Evolutionary conservation across 2,329 filamentous ascomycete species (phyloP).

Genomic region (Fusarium sacchari): DNA sequence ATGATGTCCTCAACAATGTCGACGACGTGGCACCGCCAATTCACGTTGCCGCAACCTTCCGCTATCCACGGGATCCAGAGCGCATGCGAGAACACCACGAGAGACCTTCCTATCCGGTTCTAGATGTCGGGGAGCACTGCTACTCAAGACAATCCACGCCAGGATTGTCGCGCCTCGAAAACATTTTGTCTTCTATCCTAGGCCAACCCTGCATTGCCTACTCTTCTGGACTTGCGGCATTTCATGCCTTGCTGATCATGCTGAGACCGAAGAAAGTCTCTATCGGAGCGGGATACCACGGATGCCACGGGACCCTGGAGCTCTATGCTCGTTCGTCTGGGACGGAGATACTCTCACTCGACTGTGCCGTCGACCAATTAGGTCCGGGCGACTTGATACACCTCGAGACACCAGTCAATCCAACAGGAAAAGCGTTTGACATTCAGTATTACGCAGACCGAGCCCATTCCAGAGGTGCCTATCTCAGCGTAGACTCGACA

Average conservation of each 20-base stretch:
- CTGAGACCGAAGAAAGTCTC: conserved; percentile 84
- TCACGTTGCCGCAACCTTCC: background rate
- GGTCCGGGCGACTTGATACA: conserved; percentile 85
- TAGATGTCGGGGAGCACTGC: conserved; percentile 60
- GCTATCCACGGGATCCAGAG: background rate
- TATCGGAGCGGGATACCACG: conserved; percentile 89
- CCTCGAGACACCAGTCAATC: conserved; percentile 93
- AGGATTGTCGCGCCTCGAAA: conserved; percentile 84
- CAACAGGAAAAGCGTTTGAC: conserved; percentile 81
- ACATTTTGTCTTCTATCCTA: conserved; percentile 80
- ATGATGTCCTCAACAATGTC: background rate
- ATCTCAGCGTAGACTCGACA: conserved; percentile 86
- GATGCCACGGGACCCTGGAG: conserved; percentile 84
- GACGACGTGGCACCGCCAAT: background rate
- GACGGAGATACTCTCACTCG: conserved; percentile 75
- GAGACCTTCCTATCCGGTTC: background rate
- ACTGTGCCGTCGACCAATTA: conserved; percentile 72
- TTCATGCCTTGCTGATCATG: conserved; percentile 86
- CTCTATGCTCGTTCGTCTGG: conserved; percentile 80
- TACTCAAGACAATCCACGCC: conserved; percentile 85
- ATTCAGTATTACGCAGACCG: conserved; percentile 75
- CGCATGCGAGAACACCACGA: background rate
- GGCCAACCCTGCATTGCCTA: conserved; percentile 79
- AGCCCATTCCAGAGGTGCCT: conserved; percentile 77
- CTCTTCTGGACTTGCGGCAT: conserved; percentile 83